These are phyloP conservation scores for Grosmannia penicillata DNA, from an alignment of 2,329 filamentous ascomycete species.

Conservation along the genomic window DNA sequence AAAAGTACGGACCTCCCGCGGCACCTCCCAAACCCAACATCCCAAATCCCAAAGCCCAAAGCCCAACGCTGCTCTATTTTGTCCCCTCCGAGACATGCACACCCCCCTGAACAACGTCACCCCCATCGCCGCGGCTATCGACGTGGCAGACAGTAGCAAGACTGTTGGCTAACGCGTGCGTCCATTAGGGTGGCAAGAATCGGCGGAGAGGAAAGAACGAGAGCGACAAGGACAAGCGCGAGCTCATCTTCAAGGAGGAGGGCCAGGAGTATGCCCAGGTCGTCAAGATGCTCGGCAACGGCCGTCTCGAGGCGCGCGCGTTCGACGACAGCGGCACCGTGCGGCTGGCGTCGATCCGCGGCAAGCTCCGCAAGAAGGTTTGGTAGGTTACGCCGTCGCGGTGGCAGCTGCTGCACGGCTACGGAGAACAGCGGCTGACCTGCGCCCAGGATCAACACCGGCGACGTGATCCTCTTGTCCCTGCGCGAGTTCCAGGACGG, in stretches of 20 bases:
- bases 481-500: conserved; percentile 78
- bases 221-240: conserved; percentile 98
- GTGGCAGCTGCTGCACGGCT: too few species aligned
- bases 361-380: conserved; percentile 98
- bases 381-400: conserved; percentile 46
- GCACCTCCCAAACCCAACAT: background rate
- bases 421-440: conserved; percentile 23
- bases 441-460: conserved; percentile 50
- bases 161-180: background rate
- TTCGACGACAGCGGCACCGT: conserved; percentile 89
- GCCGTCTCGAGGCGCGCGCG: conserved; percentile 67
- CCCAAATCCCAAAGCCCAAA: too few species aligned
- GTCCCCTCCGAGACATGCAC: conserved; percentile 28
- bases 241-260: conserved; percentile 97
- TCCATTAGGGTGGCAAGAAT: conserved; percentile 69
- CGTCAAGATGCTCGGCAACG: conserved; percentile 44
- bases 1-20: conserved; percentile 46
- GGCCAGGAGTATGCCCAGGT: conserved; percentile 71
- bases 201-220: conserved; percentile 97
- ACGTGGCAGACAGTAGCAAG: too few species aligned
- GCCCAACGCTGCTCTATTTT: conserved; percentile 1
- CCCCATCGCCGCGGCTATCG: too few species aligned
- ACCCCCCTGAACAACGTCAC: too few species aligned
- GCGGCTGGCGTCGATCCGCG: conserved; percentile 54
- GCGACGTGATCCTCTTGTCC: conserved; percentile 77